Evolutionary conservation across 495 filamentous ascomycete genomes (phyloP), one percentile per base, ranked within the genome.

Genomic region (Penicillium soppii): DNA sequence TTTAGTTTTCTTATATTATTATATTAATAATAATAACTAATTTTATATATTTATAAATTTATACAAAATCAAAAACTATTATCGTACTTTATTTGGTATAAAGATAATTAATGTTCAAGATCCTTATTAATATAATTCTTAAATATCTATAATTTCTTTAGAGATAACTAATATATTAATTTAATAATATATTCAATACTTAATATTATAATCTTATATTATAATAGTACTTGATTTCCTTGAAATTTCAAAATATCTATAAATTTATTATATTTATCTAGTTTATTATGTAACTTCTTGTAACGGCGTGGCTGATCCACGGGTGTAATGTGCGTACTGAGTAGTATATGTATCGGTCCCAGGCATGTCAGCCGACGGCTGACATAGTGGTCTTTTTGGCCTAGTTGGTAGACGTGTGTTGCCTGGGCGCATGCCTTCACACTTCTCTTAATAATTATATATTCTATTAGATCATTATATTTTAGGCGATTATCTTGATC

Each of bases 1-100:
- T 66, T 65, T 22, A 39, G 48, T 57, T 45, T 36, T 35, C 40
- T 38, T 7, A 69, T 46, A 8, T 35, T 33, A 45, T 59, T 49
- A 37, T 69, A 54, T 46, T 29, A 17, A 36, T 69, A 23, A 58
- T 52, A 21, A 50, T 69, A 23, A 57, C 54, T 17, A 32, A 23
- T 35, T 69, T 69, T 26, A 67, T 32, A 47, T 45, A 29, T 56
- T 43, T n/a, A 35, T 64, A n/a, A 69, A 22, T 69, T 36, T 16
- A 66, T 48, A 39, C 49, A 63, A 43, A 66, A 32, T 50, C 35
- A 21, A 47, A 63, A 21, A 26, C 23, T 54, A 35, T 37, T 50
- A 56, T 58, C n/a, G n/a, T n/a, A n/a, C 49, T 32, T 66, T 66
- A 39, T 70, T 70, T 22, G 23, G 49, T 41, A 68, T 33, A 50